phyloP scores from a whole-genome alignment of 2,329 filamentous ascomycete species.

The Cercospora sp. region DNA sequence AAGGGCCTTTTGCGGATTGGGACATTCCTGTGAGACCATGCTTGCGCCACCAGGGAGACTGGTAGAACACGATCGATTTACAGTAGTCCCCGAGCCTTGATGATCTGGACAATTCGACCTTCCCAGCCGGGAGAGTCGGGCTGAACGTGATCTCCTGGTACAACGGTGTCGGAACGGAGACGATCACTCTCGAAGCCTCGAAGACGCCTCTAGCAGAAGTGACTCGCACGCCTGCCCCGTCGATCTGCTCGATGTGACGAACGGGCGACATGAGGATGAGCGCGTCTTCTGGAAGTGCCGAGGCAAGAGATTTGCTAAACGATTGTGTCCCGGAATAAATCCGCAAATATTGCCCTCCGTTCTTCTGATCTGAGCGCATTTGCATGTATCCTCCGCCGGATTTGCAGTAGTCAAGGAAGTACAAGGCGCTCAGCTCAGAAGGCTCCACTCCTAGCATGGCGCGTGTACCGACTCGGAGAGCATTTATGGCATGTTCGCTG shows the following conservation, averaged over 20 bases:
- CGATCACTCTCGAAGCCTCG: slow-evolving; percentile 50
- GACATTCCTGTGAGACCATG: slow-evolving; percentile 50
- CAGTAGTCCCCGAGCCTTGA: slow-evolving; percentile 50
- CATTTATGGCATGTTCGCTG: slow-evolving; percentile 39
- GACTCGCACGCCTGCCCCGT: slow-evolving; percentile 26
- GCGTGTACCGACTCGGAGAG: slow-evolving; percentile 50
- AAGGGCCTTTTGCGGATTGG: slow-evolving; percentile 49
- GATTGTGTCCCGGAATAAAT: slow-evolving; percentile 51
- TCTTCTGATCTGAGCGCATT: slow-evolving; percentile 55
- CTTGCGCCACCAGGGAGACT: slow-evolving; percentile 50
- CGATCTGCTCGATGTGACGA: slow-evolving; percentile 24
- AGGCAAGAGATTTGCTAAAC: slow-evolving; percentile 44
- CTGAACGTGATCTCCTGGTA: slow-evolving; percentile 51
- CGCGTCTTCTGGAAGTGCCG: slow-evolving; percentile 35
- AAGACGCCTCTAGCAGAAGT: slow-evolving; percentile 38
- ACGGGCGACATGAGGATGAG: slow-evolving; percentile 31
- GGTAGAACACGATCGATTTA: slow-evolving; percentile 54
- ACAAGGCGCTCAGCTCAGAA: slow-evolving; percentile 53
- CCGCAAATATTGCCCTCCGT: slow-evolving; percentile 57
- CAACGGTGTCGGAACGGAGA: slow-evolving; percentile 52
- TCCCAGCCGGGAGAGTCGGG: slow-evolving; percentile 49
- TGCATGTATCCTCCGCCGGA: slow-evolving; percentile 54
- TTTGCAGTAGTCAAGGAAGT: slow-evolving; percentile 59
- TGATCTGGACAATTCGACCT: slow-evolving; percentile 34
- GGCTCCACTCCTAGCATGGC: slow-evolving; percentile 56